Evolutionary conservation across 768 basidiomycete species (phyloP).

Genomic region (Dacryopinax spathularia): DNA sequence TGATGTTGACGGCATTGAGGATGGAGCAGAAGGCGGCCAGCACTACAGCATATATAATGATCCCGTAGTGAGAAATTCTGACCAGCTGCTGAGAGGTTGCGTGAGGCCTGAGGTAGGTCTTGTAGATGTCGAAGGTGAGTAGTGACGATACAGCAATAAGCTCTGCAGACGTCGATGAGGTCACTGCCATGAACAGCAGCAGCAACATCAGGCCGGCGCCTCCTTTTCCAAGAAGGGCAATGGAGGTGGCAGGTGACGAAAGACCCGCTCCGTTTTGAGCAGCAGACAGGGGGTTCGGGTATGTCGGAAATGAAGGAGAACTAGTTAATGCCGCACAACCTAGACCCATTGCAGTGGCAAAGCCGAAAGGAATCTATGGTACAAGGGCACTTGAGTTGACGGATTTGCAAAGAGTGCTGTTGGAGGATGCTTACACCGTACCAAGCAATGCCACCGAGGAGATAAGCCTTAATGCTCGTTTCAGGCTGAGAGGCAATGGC

Average conservation of each 20-base stretch:
- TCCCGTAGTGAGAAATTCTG: slow-evolving; percentile 13
- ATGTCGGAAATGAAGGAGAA: slow-evolving; percentile 39
- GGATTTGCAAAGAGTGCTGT: neutral
- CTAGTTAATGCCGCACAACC: slow-evolving; percentile 27
- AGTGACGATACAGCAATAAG: slow-evolving; percentile 31
- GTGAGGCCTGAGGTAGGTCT: slow-evolving; percentile 28
- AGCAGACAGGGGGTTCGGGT: slow-evolving; percentile 30
- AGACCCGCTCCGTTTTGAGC: slow-evolving; percentile 28
- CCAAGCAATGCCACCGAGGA: slow-evolving; percentile 47
- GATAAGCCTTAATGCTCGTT: slow-evolving; percentile 28
- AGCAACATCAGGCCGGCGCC: slow-evolving; percentile 33
- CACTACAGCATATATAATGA: slow-evolving; percentile 20
- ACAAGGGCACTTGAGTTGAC: neutral
- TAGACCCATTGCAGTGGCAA: slow-evolving; percentile 33
- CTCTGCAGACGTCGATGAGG: slow-evolving; percentile 34
- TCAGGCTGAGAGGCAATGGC: slow-evolving; percentile 28
- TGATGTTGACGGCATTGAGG: slow-evolving; percentile 19
- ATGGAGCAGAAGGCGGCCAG: slow-evolving; percentile 20
- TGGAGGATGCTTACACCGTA: slow-evolving; percentile 22
- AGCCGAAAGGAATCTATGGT: slow-evolving; percentile 35
- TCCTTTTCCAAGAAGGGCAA: slow-evolving; percentile 33
- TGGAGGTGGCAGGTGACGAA: slow-evolving; percentile 34
- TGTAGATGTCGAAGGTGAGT: slow-evolving; percentile 23
- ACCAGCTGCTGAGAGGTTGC: slow-evolving; percentile 18
- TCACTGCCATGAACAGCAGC: slow-evolving; percentile 39